A percentile compares a stretch with the other conserved stretches of the same genome.
Evolutionary conservation across 148 eudicot species (phyloP).

Genomic region (Cornus kousa): DNA sequence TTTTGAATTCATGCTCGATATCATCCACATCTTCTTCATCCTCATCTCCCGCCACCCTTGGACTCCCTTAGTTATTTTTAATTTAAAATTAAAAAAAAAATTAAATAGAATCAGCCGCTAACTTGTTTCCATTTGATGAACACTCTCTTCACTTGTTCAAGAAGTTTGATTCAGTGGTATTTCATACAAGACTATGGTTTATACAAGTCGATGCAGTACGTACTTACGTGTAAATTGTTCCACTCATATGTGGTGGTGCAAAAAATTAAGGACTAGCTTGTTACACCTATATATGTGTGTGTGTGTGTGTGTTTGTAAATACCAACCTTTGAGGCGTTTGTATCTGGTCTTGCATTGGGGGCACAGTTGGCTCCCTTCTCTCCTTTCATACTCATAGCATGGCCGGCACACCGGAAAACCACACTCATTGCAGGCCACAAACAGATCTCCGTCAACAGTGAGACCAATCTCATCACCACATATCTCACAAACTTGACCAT

Average conservation of each 20-base stretch:
- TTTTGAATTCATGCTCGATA: constrained; percentile 86
- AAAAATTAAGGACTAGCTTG: not conserved
- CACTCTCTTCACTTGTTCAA: too few species aligned
- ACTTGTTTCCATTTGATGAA: too few species aligned
- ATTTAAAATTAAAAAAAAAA: not conserved
- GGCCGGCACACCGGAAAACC: constrained; percentile 97
- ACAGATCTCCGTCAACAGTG: constrained; percentile 85
- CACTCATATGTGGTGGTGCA: not conserved
- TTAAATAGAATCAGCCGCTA: too few species aligned
- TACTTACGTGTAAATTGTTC: too few species aligned
- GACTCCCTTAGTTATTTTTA: constrained; percentile 60
- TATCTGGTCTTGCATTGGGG: constrained; percentile 99
- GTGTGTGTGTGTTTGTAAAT: too few species aligned
- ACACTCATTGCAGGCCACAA: constrained; percentile 97
- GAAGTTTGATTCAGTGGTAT: too few species aligned
- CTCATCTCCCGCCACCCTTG: constrained; percentile 97
- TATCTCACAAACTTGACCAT: constrained; percentile 97
- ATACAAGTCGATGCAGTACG: too few species aligned
- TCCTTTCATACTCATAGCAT: constrained; percentile 94
- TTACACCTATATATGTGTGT: too few species aligned
- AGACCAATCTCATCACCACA: constrained; percentile 86
- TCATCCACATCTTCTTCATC: constrained; percentile 97
- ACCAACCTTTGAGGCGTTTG: constrained; percentile 85
- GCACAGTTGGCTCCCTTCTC: constrained; percentile 87
- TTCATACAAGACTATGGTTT: too few species aligned